Evolutionary conservation across 306 rosid genomes (phyloP).

Genomic region (Cucurbita pepo): DNA sequence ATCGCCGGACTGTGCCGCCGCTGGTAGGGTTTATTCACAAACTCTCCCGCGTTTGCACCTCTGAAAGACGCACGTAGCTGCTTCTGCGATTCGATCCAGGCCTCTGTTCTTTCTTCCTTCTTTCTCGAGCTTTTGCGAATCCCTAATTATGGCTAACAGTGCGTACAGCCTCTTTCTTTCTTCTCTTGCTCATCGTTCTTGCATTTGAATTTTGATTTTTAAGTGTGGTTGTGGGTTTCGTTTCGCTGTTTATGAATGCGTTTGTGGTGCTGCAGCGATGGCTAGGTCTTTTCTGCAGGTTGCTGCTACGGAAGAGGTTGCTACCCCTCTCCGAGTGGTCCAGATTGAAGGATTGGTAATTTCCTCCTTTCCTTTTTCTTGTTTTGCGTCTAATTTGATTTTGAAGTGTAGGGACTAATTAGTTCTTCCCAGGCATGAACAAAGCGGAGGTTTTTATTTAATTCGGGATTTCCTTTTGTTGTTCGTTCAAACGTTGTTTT

Average conservation of each 20-base stretch:
- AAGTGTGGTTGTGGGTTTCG: background rate
- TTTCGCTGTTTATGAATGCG: background rate
- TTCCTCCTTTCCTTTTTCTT: background rate
- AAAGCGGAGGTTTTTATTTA: background rate
- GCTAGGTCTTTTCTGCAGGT: slow-evolving; percentile 78
- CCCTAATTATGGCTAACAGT: background rate
- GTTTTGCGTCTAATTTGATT: background rate
- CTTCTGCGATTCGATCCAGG: background rate
- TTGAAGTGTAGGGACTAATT: background rate
- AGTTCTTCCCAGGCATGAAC: background rate
- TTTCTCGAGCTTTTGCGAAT: background rate
- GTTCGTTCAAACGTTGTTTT: background rate
- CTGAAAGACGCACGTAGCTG: background rate
- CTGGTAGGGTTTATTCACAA: slow-evolving; percentile 1
- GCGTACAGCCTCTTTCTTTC: background rate
- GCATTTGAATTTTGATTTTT: background rate
- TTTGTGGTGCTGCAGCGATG: slow-evolving; percentile 26
- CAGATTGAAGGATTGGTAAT: slow-evolving; percentile 94
- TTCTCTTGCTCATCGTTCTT: background rate
- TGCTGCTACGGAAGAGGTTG: slow-evolving; percentile 78
- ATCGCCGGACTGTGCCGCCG: slow-evolving; percentile 1
- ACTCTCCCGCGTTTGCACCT: background rate
- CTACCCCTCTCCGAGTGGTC: slow-evolving; percentile 73
- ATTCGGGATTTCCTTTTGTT: background rate
- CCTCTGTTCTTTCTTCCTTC: background rate